These are phyloP conservation scores for Pichia deserticola DNA, from an alignment of 805 yeast species.

Conservation along the genomic window DNA sequence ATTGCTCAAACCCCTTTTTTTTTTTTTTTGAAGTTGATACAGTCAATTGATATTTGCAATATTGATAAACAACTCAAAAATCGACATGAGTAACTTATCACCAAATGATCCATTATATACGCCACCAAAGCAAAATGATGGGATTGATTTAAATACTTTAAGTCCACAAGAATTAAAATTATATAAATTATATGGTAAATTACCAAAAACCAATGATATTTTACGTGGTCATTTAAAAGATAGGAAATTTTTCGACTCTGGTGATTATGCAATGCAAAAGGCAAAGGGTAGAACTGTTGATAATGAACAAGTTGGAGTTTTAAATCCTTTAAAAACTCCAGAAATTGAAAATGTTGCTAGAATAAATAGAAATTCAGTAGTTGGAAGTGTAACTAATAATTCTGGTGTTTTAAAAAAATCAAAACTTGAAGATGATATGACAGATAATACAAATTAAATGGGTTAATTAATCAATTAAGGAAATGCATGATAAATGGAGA, in stretches of 20 bases:
- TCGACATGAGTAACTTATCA: not conserved
- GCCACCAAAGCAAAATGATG: conserved; percentile 17
- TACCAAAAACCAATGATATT: conserved; percentile 75
- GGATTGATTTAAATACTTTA: conserved; percentile 47
- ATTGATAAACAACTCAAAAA: too few species aligned
- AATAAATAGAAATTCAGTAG: conserved; percentile 49
- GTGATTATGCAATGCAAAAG: conserved; percentile 83
- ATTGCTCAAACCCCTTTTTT: too few species aligned
- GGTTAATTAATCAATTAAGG: not conserved
- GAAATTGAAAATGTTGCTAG: conserved; percentile 53
- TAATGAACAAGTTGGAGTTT: conserved; percentile 24
- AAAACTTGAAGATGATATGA: conserved; percentile 36
- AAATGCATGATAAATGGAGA: not conserved
- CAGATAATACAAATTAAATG: not conserved
- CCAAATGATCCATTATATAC: conserved; percentile 46
- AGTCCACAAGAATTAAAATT: conserved; percentile 76
- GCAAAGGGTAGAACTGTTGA: conserved; percentile 38
- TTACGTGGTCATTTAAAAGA: conserved; percentile 73
- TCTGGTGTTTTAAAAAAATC: conserved; percentile 31
- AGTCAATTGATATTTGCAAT: too few species aligned
- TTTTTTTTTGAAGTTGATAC: too few species aligned
- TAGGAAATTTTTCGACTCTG: conserved; percentile 87
- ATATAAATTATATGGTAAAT: conserved; percentile 73
- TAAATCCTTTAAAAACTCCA: conserved; percentile 38
- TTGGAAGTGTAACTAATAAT: conserved; percentile 6